Evolutionary conservation across 2,329 filamentous ascomycete species (phyloP).

Genomic region (Fusarium sp.): DNA sequence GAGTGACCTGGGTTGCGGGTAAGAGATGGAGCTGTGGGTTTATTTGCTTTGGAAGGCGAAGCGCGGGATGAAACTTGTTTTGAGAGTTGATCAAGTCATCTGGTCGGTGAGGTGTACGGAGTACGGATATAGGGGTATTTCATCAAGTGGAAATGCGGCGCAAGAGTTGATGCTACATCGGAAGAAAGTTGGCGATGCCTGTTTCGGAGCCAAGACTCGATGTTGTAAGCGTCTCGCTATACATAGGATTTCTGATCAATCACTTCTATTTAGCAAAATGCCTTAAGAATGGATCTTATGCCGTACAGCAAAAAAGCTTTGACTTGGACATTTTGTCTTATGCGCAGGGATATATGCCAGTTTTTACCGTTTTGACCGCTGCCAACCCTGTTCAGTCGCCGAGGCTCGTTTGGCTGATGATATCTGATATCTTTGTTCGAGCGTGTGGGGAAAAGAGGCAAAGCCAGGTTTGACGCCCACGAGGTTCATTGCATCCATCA

Average conservation of each 20-base stretch:
- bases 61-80: background rate
- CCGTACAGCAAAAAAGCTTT: background rate
- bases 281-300: background rate
- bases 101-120: background rate
- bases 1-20: conserved; percentile 1
- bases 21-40: conserved; percentile 3
- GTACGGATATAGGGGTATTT: background rate
- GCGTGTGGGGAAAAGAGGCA: background rate
- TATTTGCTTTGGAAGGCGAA: background rate
- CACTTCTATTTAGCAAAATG: background rate
- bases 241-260: background rate
- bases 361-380: conserved; percentile 11
- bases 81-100: conserved; percentile 25
- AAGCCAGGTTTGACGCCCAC: background rate
- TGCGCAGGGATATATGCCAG: background rate
- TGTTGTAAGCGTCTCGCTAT: background rate
- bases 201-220: background rate
- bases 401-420: background rate
- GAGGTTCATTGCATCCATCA: conserved; percentile 6
- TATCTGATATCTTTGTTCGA: background rate
- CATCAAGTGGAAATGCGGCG: background rate
- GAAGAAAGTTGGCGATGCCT: background rate
- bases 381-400: conserved; percentile 1
- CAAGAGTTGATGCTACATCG: background rate
- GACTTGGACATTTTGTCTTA: background rate